Conservation (phyloP, 768 basidiomycete genomes). For the Chlorophyllum brunneum region DNA sequence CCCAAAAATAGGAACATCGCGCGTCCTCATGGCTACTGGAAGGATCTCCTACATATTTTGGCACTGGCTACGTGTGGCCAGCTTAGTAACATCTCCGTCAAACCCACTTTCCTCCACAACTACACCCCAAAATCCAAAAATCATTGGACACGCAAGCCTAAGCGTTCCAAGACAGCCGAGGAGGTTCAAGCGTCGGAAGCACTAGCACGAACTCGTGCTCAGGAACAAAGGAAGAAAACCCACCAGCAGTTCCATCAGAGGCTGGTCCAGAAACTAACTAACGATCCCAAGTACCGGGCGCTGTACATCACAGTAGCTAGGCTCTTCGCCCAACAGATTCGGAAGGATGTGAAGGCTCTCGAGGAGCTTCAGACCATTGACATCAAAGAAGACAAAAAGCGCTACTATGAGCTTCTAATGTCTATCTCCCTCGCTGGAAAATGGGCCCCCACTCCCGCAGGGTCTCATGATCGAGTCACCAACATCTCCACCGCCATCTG, state of each 20-base stretch:
- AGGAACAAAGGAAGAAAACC: conserved; percentile 19
- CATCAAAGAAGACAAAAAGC: conserved; percentile 20
- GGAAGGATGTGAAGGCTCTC: conserved; percentile 43
- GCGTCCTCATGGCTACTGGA: conserved; percentile 64
- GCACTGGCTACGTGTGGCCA: conserved; percentile 53
- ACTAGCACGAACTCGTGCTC: conserved; percentile 14
- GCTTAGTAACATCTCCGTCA: conserved; percentile 26
- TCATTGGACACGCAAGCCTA: neutral
- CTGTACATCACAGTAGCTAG: conserved; percentile 62
- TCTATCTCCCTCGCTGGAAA: conserved; percentile 58
- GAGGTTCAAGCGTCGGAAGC: conserved; percentile 16
- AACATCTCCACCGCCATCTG: conserved; percentile 64
- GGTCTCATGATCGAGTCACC: conserved; percentile 58
- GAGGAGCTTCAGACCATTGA: conserved; percentile 31
- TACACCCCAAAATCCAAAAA: conserved; percentile 12
- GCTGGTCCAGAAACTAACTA: conserved; percentile 35
- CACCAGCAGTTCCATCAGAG: conserved; percentile 27
- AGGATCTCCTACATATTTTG: conserved; percentile 69
- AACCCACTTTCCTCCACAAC: conserved; percentile 28
- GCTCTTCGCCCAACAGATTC: conserved; percentile 51
- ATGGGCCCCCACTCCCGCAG: conserved; percentile 63
- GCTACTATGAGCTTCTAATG: conserved; percentile 26
- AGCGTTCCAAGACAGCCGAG: conserved; percentile 15
- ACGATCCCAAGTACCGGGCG: conserved; percentile 50
- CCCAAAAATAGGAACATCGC: conserved; percentile 25